Evolutionary conservation across 2,329 filamentous ascomycete species (phyloP).

Genomic region (Emergomyces pasteurianus): DNA sequence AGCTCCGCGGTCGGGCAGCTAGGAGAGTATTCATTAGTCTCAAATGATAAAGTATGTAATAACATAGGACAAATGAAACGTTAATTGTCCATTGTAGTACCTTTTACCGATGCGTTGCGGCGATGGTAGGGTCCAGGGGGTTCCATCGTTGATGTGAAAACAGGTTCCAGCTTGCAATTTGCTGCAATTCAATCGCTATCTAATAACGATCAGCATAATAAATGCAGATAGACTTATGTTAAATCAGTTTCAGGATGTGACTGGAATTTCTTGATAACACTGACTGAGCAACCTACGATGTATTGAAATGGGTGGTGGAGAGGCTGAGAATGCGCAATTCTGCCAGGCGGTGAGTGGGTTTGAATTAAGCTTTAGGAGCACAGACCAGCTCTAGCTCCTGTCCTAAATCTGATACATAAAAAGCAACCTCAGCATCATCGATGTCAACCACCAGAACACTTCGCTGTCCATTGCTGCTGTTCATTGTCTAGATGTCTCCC

Average conservation of each 20-base stretch:
- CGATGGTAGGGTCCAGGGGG: constrained; percentile 18
- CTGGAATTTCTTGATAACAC: not conserved
- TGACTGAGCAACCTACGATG: too few species aligned
- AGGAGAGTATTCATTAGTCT: constrained; percentile 5
- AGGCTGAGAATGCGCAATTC: not conserved
- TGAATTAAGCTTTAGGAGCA: constrained; percentile 3
- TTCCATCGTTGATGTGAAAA: constrained; percentile 11
- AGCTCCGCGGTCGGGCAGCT: constrained; percentile 32
- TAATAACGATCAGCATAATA: not conserved
- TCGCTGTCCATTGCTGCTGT: not conserved
- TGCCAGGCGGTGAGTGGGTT: constrained; percentile 11
- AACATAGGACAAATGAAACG: constrained; percentile 6
- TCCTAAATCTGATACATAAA: not conserved
- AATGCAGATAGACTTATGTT: not conserved
- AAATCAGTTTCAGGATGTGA: not conserved
- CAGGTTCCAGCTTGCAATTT: not conserved
- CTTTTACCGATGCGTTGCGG: constrained; percentile 24
- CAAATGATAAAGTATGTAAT: not conserved
- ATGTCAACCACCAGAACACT: not conserved
- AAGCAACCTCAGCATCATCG: not conserved
- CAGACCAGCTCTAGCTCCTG: constrained; percentile 5
- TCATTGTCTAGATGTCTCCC: not conserved
- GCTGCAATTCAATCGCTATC: not conserved
- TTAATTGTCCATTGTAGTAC: constrained; percentile 18
- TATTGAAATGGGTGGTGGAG: too few species aligned